Conservation (phyloP, 2,329 filamentous ascomycete genomes). For the Calonectria leucothoes region DNA sequence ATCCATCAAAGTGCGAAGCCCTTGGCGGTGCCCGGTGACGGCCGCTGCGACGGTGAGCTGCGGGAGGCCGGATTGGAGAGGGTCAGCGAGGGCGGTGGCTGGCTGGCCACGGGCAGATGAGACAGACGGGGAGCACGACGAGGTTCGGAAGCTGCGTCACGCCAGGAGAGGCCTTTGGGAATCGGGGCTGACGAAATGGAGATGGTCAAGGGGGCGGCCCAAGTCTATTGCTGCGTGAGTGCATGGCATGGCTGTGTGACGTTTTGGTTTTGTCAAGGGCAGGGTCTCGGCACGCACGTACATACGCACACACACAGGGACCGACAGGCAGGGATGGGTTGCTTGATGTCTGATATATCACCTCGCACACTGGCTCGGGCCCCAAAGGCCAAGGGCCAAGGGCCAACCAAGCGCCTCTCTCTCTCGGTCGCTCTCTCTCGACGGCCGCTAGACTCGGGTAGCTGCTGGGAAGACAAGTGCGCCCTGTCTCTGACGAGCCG, state of each 20-base stretch:
- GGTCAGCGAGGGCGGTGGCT: neutral
- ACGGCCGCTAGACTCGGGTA: slow-evolving; percentile 7
- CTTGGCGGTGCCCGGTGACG: neutral
- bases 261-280: neutral
- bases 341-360: slow-evolving; percentile 3
- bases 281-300: neutral
- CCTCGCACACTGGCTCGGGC: neutral
- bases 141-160: neutral
- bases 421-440: neutral
- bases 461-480: slow-evolving; percentile 8
- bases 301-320: too few species aligned
- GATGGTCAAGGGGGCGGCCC: neutral
- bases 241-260: neutral
- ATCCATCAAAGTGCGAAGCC: neutral
- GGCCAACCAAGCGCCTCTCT: too few species aligned
- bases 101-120: neutral
- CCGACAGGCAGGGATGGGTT: neutral
- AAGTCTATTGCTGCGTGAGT: neutral
- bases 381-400: neutral
- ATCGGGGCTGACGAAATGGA: neutral
- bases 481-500: neutral
- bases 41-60: neutral
- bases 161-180: neutral
- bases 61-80: neutral
- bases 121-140: neutral